Evolutionary conservation across 176 grass and related monocot genomes (phyloP).

Genomic region (Musa troglodytarum): DNA sequence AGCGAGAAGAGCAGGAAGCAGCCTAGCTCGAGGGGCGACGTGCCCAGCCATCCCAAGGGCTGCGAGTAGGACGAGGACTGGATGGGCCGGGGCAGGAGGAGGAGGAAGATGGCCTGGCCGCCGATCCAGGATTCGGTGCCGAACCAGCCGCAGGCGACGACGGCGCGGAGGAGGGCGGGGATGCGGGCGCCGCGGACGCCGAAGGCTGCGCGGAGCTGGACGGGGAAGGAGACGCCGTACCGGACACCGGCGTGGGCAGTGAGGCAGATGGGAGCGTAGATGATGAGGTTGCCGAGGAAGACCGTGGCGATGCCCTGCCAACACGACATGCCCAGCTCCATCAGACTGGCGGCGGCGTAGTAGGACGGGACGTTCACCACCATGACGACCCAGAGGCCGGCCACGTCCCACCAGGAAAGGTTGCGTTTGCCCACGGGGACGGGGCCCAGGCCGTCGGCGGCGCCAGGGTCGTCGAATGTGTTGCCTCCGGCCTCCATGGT

Average conservation of each 20-base stretch:
- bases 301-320: slow-evolving; percentile 11
- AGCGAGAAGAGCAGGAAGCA: slow-evolving; percentile 27
- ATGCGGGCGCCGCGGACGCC: slow-evolving; percentile 4
- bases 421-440: background rate
- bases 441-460: background rate
- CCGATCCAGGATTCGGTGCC: slow-evolving; percentile 32
- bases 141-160: slow-evolving; percentile 37
- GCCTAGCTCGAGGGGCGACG: slow-evolving; percentile 24
- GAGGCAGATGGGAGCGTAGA: background rate
- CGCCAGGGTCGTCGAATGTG: background rate
- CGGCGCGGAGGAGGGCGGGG: slow-evolving; percentile 12
- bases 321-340: slow-evolving; percentile 19
- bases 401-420: background rate
- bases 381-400: slow-evolving; percentile 5
- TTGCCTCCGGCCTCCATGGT: too few species aligned
- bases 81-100: slow-evolving; percentile 18
- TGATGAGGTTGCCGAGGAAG: background rate
- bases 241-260: background rate
- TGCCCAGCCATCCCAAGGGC: slow-evolving; percentile 23
- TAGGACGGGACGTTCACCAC: slow-evolving; percentile 6
- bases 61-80: slow-evolving; percentile 8
- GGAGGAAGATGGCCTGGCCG: slow-evolving; percentile 12
- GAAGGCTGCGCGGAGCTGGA: slow-evolving; percentile 5
- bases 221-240: slow-evolving; percentile 12
- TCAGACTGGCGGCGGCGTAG: slow-evolving; percentile 12